Base-by-base conservation (phyloP, 805 yeast species). In the Starmerella stellata region DNA sequence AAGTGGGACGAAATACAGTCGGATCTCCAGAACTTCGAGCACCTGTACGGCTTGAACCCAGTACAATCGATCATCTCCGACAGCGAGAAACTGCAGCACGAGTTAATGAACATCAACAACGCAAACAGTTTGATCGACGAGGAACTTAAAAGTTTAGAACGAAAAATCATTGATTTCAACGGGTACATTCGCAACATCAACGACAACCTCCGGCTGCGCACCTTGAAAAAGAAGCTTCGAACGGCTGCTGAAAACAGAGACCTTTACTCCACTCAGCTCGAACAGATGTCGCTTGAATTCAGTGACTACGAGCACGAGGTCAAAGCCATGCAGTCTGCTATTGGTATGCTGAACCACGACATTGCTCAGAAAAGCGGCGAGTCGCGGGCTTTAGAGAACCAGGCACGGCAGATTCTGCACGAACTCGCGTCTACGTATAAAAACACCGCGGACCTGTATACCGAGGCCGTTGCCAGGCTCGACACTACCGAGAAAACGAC, bases 311-410 rank as follows among this genome's bases (percentile, higher is more conserved):
- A 78, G 48, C 57, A 63, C 9, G 67, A 70, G 41, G 68, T 83
- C 2, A 55, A 59, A 32, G 48, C 54, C n/a, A 57, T 83, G 27
- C 60, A 68, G 39, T 60, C 61, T 14, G 52, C 60, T 29, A 70
- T 73, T 38, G 65, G 78, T 14, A 58, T 57, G 3, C 54, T 78
- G 31, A 77, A 74, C 43, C 66, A 83, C 1, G 64, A 63, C 37
- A 73, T 78, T 48, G 78, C 93, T n/a, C 3, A 82, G 11, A 78
- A 75, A 48, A 56, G 72, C 18, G 99, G 98, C 17, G 96, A 87
- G 55, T 68, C 80, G 30, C 74, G 74, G 43, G 95, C 87, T 52
- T 64, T 90, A 44, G 71, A 74, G 35, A 81, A 73, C 46, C 94
- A 83, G 50, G 65, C 77, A 4, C 57, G 57, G 18, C 60, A 66